These are phyloP conservation scores for Trichoderma endophyticum DNA, from an alignment of 2,329 filamentous ascomycete genomes.

Conservation along the genomic window DNA sequence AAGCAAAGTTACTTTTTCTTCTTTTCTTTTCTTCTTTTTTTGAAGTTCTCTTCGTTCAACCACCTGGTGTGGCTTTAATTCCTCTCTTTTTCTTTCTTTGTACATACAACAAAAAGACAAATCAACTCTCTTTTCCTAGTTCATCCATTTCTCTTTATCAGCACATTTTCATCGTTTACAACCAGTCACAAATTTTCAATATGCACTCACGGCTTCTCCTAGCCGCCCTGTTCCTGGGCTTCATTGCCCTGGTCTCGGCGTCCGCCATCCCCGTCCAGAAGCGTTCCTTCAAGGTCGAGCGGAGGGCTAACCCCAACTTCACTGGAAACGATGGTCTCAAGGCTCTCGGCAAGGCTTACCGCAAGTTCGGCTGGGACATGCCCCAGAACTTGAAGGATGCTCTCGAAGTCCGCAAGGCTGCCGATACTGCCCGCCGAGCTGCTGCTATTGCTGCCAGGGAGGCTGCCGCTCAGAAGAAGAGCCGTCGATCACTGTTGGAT, in stretches of 20 bases:
- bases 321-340: constrained; percentile 53
- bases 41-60: constrained; percentile 4
- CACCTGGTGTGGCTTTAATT: constrained; percentile 18
- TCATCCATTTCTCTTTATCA: background rate
- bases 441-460: background rate
- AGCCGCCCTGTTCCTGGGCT: constrained; percentile 40
- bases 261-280: constrained; percentile 42
- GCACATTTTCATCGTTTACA: background rate
- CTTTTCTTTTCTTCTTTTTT: background rate
- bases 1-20: constrained; percentile 6
- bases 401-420: constrained; percentile 28
- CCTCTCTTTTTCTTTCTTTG: background rate
- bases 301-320: constrained; percentile 54
- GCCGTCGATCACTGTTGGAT: background rate
- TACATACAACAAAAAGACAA: background rate
- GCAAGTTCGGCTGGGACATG: constrained; percentile 62
- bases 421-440: constrained; percentile 12
- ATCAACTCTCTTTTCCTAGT: background rate
- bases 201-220: constrained; percentile 23
- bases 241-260: constrained; percentile 48
- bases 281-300: constrained; percentile 60
- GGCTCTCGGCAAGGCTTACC: constrained; percentile 63
- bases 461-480: background rate
- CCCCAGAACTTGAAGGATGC: constrained; percentile 41
- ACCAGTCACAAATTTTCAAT: background rate